Evolutionary conservation across 2,329 filamentous ascomycete genomes (phyloP).

Genomic region (Corniculantispora saksenae): DNA sequence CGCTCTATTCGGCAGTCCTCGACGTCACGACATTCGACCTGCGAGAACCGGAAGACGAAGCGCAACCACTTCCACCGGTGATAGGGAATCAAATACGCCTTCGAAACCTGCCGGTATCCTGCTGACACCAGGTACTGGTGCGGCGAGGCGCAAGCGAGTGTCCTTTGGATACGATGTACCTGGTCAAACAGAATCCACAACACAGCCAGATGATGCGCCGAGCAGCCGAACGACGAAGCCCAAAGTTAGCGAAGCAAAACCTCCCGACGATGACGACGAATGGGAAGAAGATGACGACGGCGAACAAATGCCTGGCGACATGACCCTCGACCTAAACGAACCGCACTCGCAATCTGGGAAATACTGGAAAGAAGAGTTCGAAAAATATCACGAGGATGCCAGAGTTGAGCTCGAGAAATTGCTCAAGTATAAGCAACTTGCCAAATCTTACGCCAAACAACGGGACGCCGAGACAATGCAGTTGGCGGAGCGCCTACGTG

Average conservation of each 20-base stretch:
- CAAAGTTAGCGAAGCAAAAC: neutral
- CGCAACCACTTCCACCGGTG: slow-evolving; percentile 25
- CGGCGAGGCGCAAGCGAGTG: slow-evolving; percentile 63
- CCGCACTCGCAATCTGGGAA: slow-evolving; percentile 73
- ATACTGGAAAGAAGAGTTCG: slow-evolving; percentile 79
- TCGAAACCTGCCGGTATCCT: slow-evolving; percentile 59
- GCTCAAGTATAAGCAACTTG: slow-evolving; percentile 76
- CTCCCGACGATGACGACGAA: slow-evolving; percentile 39
- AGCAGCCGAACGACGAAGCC: slow-evolving; percentile 27
- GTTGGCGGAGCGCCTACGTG: slow-evolving; percentile 64
- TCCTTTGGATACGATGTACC: slow-evolving; percentile 62
- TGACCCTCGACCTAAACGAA: slow-evolving; percentile 71
- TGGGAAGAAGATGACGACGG: slow-evolving; percentile 56
- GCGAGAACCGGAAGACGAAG: slow-evolving; percentile 28
- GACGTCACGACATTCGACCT: slow-evolving; percentile 35
- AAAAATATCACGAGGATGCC: slow-evolving; percentile 71
- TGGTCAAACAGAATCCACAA: slow-evolving; percentile 36
- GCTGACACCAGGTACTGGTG: slow-evolving; percentile 63
- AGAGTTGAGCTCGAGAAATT: slow-evolving; percentile 75
- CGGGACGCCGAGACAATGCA: slow-evolving; percentile 73
- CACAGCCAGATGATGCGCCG: slow-evolving; percentile 35
- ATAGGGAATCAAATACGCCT: slow-evolving; percentile 44
- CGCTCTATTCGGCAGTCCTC: slow-evolving; percentile 63
- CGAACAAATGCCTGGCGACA: slow-evolving; percentile 55
- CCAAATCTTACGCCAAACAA: slow-evolving; percentile 75